Conservation (phyloP, 2,329 filamentous ascomycete species). For the Didymosphaeria variabile region DNA sequence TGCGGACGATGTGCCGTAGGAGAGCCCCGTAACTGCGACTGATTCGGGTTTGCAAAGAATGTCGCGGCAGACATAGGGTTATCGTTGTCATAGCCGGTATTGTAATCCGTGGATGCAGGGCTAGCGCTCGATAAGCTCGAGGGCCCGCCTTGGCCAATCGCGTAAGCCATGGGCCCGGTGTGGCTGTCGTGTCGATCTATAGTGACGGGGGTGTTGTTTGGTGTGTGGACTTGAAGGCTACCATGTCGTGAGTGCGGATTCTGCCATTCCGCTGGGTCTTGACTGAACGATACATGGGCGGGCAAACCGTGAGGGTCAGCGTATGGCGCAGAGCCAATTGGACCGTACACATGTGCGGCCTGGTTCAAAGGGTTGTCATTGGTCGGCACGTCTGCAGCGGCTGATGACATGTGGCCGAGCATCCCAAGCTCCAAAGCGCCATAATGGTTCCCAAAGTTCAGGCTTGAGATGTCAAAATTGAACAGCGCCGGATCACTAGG, state of each 20-base stretch:
- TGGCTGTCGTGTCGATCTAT: conserved; percentile 44
- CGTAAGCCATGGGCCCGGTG: conserved; percentile 64
- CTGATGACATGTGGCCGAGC: conserved; percentile 95
- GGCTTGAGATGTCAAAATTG: conserved; percentile 93
- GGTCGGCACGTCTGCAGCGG: conserved; percentile 79
- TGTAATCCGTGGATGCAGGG: conserved; percentile 57
- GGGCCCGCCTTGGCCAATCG: conserved; percentile 66
- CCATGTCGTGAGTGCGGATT: conserved; percentile 53
- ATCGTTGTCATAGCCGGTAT: conserved; percentile 56
- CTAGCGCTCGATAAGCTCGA: conserved; percentile 66
- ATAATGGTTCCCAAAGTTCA: conserved; percentile 97
- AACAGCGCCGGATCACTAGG: conserved; percentile 91
- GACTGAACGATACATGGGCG: conserved; percentile 44
- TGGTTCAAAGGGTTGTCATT: conserved; percentile 62
- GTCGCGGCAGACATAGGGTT: conserved; percentile 45
- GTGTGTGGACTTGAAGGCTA: conserved; percentile 55
- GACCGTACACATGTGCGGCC: conserved; percentile 49
- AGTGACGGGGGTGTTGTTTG: conserved; percentile 53
- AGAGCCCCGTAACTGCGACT: conserved; percentile 40
- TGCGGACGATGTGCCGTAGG: conserved; percentile 38
- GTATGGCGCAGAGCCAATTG: conserved; percentile 44
- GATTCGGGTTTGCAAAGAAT: conserved; percentile 46
- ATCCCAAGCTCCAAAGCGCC: conserved; percentile 96
- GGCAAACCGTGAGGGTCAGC: conserved; percentile 31
- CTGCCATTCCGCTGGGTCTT: conserved; percentile 48